phyloP scores from a whole-genome alignment of 768 basidiomycete genomes.

The Rhizopogon roseolus region DNA sequence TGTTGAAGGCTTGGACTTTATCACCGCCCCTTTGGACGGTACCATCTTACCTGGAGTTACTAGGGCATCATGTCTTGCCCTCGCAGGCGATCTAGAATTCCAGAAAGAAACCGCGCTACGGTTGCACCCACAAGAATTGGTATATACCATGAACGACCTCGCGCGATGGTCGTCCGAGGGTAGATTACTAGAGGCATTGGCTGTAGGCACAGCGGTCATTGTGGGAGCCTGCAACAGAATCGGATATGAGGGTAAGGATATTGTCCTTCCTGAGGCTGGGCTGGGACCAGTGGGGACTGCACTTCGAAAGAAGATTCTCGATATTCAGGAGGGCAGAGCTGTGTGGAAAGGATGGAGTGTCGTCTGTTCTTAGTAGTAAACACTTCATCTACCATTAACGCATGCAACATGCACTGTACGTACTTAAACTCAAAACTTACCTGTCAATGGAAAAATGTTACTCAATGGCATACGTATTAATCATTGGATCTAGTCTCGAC shows the following conservation, averaged over 20 bases:
- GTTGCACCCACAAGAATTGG: slow-evolving; percentile 49
- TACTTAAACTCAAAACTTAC: no score
- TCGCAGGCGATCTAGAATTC: slow-evolving; percentile 61
- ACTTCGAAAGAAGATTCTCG: slow-evolving; percentile 69
- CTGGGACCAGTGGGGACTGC: slow-evolving; percentile 59
- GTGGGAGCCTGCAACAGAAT: slow-evolving; percentile 70
- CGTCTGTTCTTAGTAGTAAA: slow-evolving; percentile 13
- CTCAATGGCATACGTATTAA: no score
- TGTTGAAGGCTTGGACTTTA: slow-evolving; percentile 62
- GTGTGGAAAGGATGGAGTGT: slow-evolving; percentile 68
- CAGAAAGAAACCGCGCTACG: slow-evolving; percentile 19
- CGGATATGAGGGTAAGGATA: slow-evolving; percentile 64
- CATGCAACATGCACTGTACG: no score
- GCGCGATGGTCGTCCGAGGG: slow-evolving; percentile 52
- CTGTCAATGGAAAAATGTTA: no score
- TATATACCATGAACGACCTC: slow-evolving; percentile 59
- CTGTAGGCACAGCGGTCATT: slow-evolving; percentile 79
- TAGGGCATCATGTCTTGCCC: slow-evolving; percentile 74
- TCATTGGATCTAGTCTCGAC: no score
- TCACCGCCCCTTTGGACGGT: slow-evolving; percentile 87
- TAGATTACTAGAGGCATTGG: slow-evolving; percentile 75
- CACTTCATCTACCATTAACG: no score
- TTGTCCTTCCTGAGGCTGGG: slow-evolving; percentile 52
- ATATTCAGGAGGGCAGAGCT: slow-evolving; percentile 65
- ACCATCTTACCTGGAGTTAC: slow-evolving; percentile 93